phyloP scores from a whole-genome alignment of 768 basidiomycete genomes.

The Mycena amicta region DNA sequence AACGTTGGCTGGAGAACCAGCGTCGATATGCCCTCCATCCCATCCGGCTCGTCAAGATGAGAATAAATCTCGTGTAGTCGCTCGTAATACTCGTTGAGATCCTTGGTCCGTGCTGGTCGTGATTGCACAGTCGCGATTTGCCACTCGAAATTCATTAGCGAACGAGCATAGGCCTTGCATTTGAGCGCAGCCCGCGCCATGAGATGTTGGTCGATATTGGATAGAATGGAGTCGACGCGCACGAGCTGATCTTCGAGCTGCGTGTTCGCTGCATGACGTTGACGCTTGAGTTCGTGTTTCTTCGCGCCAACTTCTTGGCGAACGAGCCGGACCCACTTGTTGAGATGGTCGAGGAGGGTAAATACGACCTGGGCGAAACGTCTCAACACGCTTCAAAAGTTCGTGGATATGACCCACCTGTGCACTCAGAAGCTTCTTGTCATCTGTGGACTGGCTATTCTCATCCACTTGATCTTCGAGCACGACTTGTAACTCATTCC shows the following conservation, averaged over 20 bases:
- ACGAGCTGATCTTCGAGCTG: slow-evolving; percentile 62
- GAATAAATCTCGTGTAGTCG: slow-evolving; percentile 95
- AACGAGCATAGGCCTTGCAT: slow-evolving; percentile 91
- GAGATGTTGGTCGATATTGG: slow-evolving; percentile 81
- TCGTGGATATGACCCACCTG: slow-evolving; percentile 56
- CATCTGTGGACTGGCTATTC: slow-evolving; percentile 57
- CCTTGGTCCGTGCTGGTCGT: slow-evolving; percentile 40
- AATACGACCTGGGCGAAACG: slow-evolving; percentile 93
- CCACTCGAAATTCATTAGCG: slow-evolving; percentile 93
- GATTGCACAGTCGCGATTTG: slow-evolving; percentile 63
- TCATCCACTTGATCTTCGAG: slow-evolving; percentile 83
- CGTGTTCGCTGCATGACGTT: slow-evolving; percentile 40
- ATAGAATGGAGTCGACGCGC: slow-evolving; percentile 78
- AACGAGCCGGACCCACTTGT: slow-evolving; percentile 80
- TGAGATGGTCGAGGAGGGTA: slow-evolving; percentile 92
- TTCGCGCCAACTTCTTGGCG: slow-evolving; percentile 63
- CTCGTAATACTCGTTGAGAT: slow-evolving; percentile 79
- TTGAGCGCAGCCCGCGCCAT: slow-evolving; percentile 93
- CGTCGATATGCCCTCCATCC: slow-evolving; percentile 97
- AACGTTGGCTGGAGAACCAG: slow-evolving; percentile 86
- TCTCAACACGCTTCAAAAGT: no score
- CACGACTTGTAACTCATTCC: slow-evolving; percentile 76
- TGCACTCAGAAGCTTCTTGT: slow-evolving; percentile 90
- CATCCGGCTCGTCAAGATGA: slow-evolving; percentile 95
- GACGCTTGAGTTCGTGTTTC: slow-evolving; percentile 54